Percentiles rank a stretch among this genome's conserved stretches.
Evolutionary conservation across 495 filamentous ascomycete genomes (phyloP).

Genomic region (Trichocladium antarcticum): DNA sequence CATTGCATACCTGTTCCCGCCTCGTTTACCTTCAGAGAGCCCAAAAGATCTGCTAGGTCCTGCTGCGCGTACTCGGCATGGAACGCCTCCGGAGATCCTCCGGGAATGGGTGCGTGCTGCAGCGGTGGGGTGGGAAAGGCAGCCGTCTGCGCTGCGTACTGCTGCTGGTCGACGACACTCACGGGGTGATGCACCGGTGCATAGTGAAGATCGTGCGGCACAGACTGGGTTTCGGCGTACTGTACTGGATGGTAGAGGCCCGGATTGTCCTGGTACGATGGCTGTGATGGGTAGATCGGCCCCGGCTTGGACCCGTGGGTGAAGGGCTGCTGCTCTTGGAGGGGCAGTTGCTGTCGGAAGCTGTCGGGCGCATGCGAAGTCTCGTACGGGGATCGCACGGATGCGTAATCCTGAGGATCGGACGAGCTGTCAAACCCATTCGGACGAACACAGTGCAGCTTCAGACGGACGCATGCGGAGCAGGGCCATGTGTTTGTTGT

Average conservation of each 20-base stretch:
- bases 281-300: slow-evolving; percentile 30
- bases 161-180: slow-evolving; percentile 41
- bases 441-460: slow-evolving; percentile 86
- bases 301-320: slow-evolving; percentile 26
- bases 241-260: slow-evolving; percentile 36
- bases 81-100: slow-evolving; percentile 37
- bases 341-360: slow-evolving; percentile 41
- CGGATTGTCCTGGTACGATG: slow-evolving; percentile 31
- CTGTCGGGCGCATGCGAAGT: slow-evolving; percentile 41
- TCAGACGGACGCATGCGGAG: slow-evolving; percentile 82
- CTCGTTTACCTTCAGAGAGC: slow-evolving; percentile 79
- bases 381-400: slow-evolving; percentile 36
- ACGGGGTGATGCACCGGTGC: slow-evolving; percentile 35
- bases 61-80: slow-evolving; percentile 58
- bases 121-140: slow-evolving; percentile 47
- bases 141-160: slow-evolving; percentile 30
- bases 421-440: slow-evolving; percentile 67
- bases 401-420: slow-evolving; percentile 38
- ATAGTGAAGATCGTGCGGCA: slow-evolving; percentile 41
- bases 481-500: slow-evolving; percentile 98
- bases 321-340: slow-evolving; percentile 34
- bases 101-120: slow-evolving; percentile 35
- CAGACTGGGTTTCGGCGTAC: slow-evolving; percentile 35
- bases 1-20: slow-evolving; percentile 60
- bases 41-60: slow-evolving; percentile 68